Conservation (phyloP, 169 alveolate genomes). For the Plasmodium billcollinsi region DNA sequence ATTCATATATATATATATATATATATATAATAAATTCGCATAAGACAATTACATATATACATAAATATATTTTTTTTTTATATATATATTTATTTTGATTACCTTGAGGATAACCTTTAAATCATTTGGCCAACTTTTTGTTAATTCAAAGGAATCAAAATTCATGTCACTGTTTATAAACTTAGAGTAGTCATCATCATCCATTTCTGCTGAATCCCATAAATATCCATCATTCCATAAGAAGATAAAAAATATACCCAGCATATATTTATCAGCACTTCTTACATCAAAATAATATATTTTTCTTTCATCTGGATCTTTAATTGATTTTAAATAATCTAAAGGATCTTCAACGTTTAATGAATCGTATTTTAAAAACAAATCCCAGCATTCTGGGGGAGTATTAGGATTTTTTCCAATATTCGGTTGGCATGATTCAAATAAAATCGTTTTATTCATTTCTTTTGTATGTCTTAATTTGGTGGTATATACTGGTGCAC, state of each 20-base stretch:
- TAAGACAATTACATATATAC: neutral
- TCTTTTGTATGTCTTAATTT: constrained; percentile 79
- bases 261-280: constrained; percentile 81
- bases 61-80: neutral
- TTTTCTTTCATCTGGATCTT: constrained; percentile 70
- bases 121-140: constrained; percentile 51
- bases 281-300: constrained; percentile 82
- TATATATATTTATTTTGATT: neutral
- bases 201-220: constrained; percentile 85
- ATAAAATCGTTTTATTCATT: constrained; percentile 66
- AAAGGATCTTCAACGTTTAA: constrained; percentile 41
- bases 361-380: constrained; percentile 76
- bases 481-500: constrained; percentile 83
- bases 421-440: constrained; percentile 87
- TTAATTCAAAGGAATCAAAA: constrained; percentile 42
- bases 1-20: neutral
- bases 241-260: constrained; percentile 82
- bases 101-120: constrained; percentile 46
- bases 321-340: constrained; percentile 15
- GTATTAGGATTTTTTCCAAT: constrained; percentile 87
- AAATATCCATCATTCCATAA: constrained; percentile 88
- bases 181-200: constrained; percentile 78
- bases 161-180: constrained; percentile 50
- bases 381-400: constrained; percentile 89
- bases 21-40: neutral